A percentile compares a stretch with the other conserved stretches of the same genome.
phyloP scores from a whole-genome alignment of 345 rosid genomes.

The Orychophragmus violaceus region DNA sequence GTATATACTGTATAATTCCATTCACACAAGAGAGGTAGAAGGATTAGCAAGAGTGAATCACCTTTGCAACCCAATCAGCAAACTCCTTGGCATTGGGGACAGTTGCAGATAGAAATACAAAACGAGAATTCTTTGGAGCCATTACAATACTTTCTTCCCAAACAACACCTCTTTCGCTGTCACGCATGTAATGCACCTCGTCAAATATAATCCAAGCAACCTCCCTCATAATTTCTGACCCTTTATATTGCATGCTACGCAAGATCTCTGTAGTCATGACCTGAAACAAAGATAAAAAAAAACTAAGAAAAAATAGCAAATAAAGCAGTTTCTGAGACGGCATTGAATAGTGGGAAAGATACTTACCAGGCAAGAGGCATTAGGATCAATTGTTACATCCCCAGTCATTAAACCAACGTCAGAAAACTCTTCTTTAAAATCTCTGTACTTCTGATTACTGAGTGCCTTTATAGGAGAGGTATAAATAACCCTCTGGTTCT shows the following conservation, averaged over 20 bases:
- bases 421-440: conserved; percentile 92
- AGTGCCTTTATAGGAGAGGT: conserved; percentile 97
- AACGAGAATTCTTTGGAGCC: conserved; percentile 92
- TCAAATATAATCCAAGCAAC: conserved; percentile 98
- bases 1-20: not conserved
- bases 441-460: conserved; percentile 93
- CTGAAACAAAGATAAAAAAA: conserved; percentile 35
- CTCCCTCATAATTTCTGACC: conserved; percentile 87
- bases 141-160: conserved; percentile 99
- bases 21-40: not conserved
- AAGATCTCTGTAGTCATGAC: conserved; percentile 99
- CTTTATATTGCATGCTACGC: conserved; percentile 98
- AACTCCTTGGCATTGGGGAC: conserved; percentile 98
- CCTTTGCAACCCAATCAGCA: conserved; percentile 99
- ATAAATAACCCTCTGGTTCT: conserved; percentile 85
- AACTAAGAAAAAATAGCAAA: conserved; percentile 20
- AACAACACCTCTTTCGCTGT: conserved; percentile 94
- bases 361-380: conserved; percentile 86
- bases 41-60: conserved; percentile 19
- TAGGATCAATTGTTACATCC: conserved; percentile 94
- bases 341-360: not conserved
- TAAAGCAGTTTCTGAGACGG: not conserved
- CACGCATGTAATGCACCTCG: conserved; percentile 99
- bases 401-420: conserved; percentile 99
- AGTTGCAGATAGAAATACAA: conserved; percentile 96